These are phyloP conservation scores for Helotiales sp. DNA, from an alignment of 2,329 filamentous ascomycete species.

Conservation along the genomic window DNA sequence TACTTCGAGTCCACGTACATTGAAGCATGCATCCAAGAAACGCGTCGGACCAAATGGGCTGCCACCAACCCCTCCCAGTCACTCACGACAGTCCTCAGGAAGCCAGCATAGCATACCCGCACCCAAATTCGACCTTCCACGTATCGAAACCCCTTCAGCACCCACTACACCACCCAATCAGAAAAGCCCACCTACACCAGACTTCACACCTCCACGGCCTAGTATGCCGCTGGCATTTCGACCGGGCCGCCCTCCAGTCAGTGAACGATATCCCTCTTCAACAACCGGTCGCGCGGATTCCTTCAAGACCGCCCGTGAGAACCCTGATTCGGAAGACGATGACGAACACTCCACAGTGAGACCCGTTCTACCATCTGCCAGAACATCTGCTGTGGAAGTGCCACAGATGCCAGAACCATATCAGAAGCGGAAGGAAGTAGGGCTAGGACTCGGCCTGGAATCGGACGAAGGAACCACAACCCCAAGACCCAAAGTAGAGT, in stretches of 20 bases:
- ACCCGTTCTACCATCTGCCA: conserved; percentile 28
- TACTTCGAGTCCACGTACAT: conserved; percentile 31
- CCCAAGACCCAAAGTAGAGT: conserved; percentile 29
- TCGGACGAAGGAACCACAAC: conserved; percentile 39
- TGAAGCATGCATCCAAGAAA: conserved; percentile 34
- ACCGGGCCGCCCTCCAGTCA: conserved; percentile 47
- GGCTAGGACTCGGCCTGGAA: conserved; percentile 39
- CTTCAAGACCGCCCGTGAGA: conserved; percentile 70
- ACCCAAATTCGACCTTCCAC: conserved; percentile 22
- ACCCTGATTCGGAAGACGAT: conserved; percentile 62
- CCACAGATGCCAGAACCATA: conserved; percentile 18
- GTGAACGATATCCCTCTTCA: conserved; percentile 44
- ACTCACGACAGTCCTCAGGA: conserved; percentile 58
- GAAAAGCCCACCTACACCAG: conserved; percentile 71
- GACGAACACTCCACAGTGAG: conserved; percentile 47
- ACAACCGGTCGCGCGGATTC: conserved; percentile 65
- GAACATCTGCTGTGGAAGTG: conserved; percentile 25
- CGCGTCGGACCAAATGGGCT: conserved; percentile 43
- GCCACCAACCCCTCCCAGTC: conserved; percentile 63
- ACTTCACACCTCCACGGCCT: conserved; percentile 68
- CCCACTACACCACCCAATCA: conserved; percentile 65
- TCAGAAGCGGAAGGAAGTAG: conserved; percentile 31
- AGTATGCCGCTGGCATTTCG: conserved; percentile 46
- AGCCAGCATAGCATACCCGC: conserved; percentile 29
- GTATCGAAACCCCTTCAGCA: conserved; percentile 29